phyloP scores from a whole-genome alignment of 2,329 filamentous ascomycete species.

The Rutstroemia sp. region DNA sequence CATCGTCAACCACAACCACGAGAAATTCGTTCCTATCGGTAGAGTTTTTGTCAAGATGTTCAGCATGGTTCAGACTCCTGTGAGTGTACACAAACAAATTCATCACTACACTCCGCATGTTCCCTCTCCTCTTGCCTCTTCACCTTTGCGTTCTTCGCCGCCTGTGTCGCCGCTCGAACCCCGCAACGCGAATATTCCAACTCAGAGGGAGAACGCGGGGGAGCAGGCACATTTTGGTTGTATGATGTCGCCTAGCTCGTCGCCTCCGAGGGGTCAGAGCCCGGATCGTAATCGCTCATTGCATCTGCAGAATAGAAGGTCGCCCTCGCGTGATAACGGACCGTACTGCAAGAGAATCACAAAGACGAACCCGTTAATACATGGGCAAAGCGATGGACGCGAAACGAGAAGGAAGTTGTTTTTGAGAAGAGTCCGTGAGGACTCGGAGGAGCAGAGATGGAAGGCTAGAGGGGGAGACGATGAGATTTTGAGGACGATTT shows the following conservation, averaged over 20 bases:
- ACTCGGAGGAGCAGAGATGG: constrained; percentile 52
- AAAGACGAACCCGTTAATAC: constrained; percentile 56
- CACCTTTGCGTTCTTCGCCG: constrained; percentile 4
- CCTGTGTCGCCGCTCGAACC: constrained; percentile 6
- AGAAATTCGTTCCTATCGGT: too few relatives aligned
- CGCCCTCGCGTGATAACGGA: constrained; percentile 11
- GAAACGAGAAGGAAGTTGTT: constrained; percentile 62
- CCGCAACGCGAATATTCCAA: not conserved
- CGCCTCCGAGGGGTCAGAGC: not conserved
- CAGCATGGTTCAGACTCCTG: constrained; percentile 5
- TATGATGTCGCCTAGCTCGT: not conserved
- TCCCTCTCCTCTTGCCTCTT: constrained; percentile 9
- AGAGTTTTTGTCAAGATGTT: not conserved
- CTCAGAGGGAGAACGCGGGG: not conserved
- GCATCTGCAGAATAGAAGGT: constrained; percentile 1
- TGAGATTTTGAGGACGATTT: constrained; percentile 37
- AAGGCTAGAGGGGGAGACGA: constrained; percentile 56
- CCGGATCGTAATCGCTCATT: not conserved
- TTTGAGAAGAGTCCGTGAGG: constrained; percentile 56
- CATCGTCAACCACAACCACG: too few relatives aligned
- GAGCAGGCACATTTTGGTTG: not conserved
- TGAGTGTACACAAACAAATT: constrained; percentile 2
- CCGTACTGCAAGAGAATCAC: constrained; percentile 37
- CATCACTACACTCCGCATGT: constrained; percentile 7
- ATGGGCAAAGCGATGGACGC: constrained; percentile 48